Conservation (phyloP, 1,284 basidiomycete species). For the Trichosporon coremiiforme region DNA sequence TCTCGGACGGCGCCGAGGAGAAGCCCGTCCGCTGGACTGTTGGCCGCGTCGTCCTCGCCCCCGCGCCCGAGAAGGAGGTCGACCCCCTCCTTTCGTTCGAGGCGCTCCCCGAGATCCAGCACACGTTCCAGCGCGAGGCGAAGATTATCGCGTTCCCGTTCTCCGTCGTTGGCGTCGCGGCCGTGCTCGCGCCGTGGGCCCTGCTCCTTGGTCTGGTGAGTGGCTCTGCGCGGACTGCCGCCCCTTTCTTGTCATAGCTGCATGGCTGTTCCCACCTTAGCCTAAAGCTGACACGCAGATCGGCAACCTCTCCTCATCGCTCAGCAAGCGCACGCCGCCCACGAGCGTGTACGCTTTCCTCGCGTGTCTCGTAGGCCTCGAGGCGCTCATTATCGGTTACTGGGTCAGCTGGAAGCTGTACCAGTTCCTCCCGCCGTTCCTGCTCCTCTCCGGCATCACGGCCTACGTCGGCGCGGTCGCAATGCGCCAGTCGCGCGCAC, state of each 20-base stretch:
- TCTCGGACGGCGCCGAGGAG: constrained; percentile 35
- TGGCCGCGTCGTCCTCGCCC: constrained; percentile 64
- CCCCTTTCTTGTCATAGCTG: too few relatives aligned
- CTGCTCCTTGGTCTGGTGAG: constrained; percentile 69
- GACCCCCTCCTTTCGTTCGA: constrained; percentile 61
- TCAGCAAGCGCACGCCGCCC: constrained; percentile 63
- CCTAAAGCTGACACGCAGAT: constrained; percentile 66
- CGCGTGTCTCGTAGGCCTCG: constrained; percentile 72
- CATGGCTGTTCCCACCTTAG: too few relatives aligned
- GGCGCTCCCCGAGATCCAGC: constrained; percentile 68
- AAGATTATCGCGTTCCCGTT: constrained; percentile 62
- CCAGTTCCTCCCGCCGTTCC: constrained; percentile 53
- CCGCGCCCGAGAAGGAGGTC: neutral
- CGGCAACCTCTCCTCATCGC: constrained; percentile 63
- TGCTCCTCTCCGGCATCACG: constrained; percentile 43
- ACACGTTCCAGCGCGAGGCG: constrained; percentile 77
- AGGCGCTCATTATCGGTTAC: constrained; percentile 76
- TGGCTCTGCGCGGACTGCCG: constrained; percentile 30
- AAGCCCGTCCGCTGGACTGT: constrained; percentile 68
- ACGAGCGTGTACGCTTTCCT: constrained; percentile 70
- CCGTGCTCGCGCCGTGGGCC: constrained; percentile 75
- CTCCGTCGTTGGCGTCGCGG: constrained; percentile 66
- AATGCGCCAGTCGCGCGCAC: constrained; percentile 38
- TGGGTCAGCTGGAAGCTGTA: constrained; percentile 81
- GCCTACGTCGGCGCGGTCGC: constrained; percentile 54